Base-by-base conservation (phyloP, 2,329 filamentous ascomycete species). In the Colletotrichum simmondsii region DNA sequence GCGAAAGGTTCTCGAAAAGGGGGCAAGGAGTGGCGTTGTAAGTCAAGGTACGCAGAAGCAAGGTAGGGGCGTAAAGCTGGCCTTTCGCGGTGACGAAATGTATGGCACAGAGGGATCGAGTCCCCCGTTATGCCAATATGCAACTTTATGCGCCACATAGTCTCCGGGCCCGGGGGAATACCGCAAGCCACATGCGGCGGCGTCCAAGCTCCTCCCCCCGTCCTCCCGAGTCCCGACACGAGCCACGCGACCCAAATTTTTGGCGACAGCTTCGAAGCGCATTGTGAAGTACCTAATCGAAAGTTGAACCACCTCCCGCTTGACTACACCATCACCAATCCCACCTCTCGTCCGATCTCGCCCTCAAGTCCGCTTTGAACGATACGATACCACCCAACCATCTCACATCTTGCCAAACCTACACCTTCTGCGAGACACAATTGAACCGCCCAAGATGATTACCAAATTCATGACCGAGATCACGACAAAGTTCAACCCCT, bases 401-500 rank as follows among this genome's bases (percentile, higher is more conserved):
- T 56, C 24, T 28, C 54, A 28, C 37, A 22, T 30, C 32, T 32
- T n/a, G 30, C 32, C 49, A 58, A 12, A 32, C 56, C 12, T 10
- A n/a, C 2, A 19, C 14, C 24, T 16, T 6, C 24, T 19, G 8
- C 28, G 14, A 64, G 22, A 30, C n/a, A 4, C n/a, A 26, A 26
- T 11, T 49, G 42, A 54, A 5, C 30, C 61, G 49, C 72, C 72
- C 80, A 87, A 82, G 64, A 97, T 97, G 94, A 94, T 97, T 74
- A 96, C 94, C 72, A 92, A 92, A 81, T 97, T 94, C 86, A 90
- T 97, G 82, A 96, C 95, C 82, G 91, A 95, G 81, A 92, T 98
- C 78, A 91, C 89, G 79, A 93, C 95, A 76, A 91, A 91, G 81
- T 98, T 98, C 91, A 98, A 97, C 85, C 96, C 97, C 52, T 98